These are phyloP conservation scores for Boletus subcaerulescens DNA, from an alignment of 768 basidiomycete species.

Conservation along the genomic window DNA sequence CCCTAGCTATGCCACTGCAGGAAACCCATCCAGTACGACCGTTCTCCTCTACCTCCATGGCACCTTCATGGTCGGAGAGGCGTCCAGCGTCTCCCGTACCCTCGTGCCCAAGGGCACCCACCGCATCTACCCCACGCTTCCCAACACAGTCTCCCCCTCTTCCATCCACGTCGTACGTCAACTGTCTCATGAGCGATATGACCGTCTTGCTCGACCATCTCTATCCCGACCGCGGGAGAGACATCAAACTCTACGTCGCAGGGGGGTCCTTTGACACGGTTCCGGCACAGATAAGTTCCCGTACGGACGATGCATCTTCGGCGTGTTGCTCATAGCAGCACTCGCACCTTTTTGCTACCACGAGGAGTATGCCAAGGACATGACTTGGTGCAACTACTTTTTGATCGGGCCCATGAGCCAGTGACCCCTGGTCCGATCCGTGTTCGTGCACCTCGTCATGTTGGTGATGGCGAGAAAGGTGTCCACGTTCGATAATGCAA, in stretches of 20 bases:
- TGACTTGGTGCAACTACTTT: constrained; percentile 49
- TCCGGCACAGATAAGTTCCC: constrained; percentile 57
- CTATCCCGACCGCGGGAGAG: constrained; percentile 37
- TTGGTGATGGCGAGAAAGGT: constrained; percentile 34
- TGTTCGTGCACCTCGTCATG: constrained; percentile 34
- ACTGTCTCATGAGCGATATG: constrained; percentile 43
- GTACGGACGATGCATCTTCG: constrained; percentile 43
- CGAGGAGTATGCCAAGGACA: constrained; percentile 40
- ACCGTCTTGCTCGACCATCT: constrained; percentile 49
- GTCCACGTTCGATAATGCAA: constrained; percentile 38
- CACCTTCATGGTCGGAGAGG: constrained; percentile 48
- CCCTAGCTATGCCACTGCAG: constrained; percentile 53
- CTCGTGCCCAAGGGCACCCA: constrained; percentile 42
- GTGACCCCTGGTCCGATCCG: constrained; percentile 38
- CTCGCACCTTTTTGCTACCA: constrained; percentile 47
- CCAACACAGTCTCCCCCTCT: constrained; percentile 45
- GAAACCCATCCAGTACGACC: constrained; percentile 45
- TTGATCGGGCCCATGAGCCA: constrained; percentile 43
- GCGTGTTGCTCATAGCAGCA: constrained; percentile 46
- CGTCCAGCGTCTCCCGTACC: constrained; percentile 32
- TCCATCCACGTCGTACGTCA: constrained; percentile 35
- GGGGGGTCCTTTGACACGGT: constrained; percentile 56
- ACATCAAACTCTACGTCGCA: constrained; percentile 47
- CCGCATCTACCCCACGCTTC: constrained; percentile 49
- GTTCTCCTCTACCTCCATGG: constrained; percentile 57